Conservation (phyloP, 2,329 filamentous ascomycete species). For the Tolypocladium inflatum region DNA sequence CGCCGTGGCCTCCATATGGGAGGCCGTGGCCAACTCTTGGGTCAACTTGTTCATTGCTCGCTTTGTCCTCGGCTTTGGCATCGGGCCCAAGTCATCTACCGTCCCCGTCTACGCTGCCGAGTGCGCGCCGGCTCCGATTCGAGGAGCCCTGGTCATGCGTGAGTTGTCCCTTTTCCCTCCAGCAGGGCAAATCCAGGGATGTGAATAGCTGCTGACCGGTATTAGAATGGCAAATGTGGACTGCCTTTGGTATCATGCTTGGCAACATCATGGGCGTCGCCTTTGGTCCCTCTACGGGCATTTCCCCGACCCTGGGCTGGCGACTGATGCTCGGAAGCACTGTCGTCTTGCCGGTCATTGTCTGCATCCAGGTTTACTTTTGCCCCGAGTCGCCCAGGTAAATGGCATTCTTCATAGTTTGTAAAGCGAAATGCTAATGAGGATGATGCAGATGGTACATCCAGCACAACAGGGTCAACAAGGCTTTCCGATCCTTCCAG, state of each 20-base stretch:
- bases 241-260: slow-evolving; percentile 26
- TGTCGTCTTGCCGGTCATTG: slow-evolving; percentile 41
- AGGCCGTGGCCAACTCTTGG: slow-evolving; percentile 12
- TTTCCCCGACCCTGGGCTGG: slow-evolving; percentile 34
- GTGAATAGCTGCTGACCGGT: not conserved
- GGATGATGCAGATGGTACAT: slow-evolving; percentile 29
- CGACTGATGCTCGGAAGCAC: slow-evolving; percentile 53
- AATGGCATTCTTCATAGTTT: not conserved
- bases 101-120: slow-evolving; percentile 68
- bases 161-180: not conserved
- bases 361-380: slow-evolving; percentile 47
- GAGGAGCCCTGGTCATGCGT: slow-evolving; percentile 67
- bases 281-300: slow-evolving; percentile 15
- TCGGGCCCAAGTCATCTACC: slow-evolving; percentile 53
- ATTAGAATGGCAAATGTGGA: slow-evolving; percentile 41
- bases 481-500: slow-evolving; percentile 44
- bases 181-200: not conserved
- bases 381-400: slow-evolving; percentile 50
- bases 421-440: not conserved
- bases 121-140: slow-evolving; percentile 54
- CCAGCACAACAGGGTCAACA: slow-evolving; percentile 34
- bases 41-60: slow-evolving; percentile 51
- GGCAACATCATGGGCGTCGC: slow-evolving; percentile 31
- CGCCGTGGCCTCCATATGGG: slow-evolving; percentile 8
- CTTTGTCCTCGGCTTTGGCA: slow-evolving; percentile 58